Percentiles rank a stretch among this genome's conserved stretches.
Evolutionary conservation across 495 filamentous ascomycete genomes (phyloP).

Genomic region (Parathielavia appendiculata): DNA sequence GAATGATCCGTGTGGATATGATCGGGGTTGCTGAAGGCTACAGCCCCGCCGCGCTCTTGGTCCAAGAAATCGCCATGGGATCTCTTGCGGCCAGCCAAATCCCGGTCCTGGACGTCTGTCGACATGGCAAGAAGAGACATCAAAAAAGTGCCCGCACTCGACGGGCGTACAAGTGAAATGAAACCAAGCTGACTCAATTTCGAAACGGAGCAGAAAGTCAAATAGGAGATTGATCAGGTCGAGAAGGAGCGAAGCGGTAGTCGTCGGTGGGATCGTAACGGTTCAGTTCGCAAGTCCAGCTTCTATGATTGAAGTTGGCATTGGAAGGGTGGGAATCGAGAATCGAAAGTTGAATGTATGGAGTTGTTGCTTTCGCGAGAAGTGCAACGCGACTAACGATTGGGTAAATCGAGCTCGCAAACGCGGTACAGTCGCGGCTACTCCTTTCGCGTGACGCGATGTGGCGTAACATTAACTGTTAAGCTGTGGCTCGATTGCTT

Average conservation of each 20-base stretch:
- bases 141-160: neutral
- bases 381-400: slow-evolving; percentile 6
- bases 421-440: slow-evolving; percentile 21
- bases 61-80: slow-evolving; percentile 35
- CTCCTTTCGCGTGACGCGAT: slow-evolving; percentile 12
- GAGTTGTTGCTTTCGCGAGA: slow-evolving; percentile 14
- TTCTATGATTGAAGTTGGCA: neutral
- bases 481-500: too few relatives aligned
- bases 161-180: neutral
- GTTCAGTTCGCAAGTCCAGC: neutral
- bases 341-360: slow-evolving; percentile 5
- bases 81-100: slow-evolving; percentile 31
- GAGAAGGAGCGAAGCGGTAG: neutral
- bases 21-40: neutral
- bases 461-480: slow-evolving; percentile 1
- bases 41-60: slow-evolving; percentile 16
- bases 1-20: slow-evolving; percentile 8
- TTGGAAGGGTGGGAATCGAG: neutral
- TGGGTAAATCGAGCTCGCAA: slow-evolving; percentile 15
- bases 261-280: neutral
- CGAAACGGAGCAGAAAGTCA: neutral
- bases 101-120: slow-evolving; percentile 34
- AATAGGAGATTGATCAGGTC: neutral
- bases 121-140: slow-evolving; percentile 41
- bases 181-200: neutral